These are phyloP conservation scores for Bothriochloa decipiens DNA, from an alignment of 176 grass and related monocot genomes.

Conservation along the genomic window DNA sequence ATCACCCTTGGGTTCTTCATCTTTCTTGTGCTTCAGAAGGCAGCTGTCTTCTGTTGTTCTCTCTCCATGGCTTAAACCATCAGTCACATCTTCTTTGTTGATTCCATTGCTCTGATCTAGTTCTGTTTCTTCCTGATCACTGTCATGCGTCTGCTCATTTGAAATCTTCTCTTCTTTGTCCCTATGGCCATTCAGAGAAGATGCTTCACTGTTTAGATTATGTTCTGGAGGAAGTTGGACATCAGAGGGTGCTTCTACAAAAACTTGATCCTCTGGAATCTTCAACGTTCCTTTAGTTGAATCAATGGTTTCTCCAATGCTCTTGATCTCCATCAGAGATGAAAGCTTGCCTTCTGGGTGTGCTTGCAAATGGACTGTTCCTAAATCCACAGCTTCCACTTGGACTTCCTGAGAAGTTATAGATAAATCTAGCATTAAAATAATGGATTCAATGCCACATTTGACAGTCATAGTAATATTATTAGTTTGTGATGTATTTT, in stretches of 20 bases:
- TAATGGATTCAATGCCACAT: not conserved
- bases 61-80: slow-evolving; percentile 37
- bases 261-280: slow-evolving; percentile 49
- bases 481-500: not conserved
- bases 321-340: slow-evolving; percentile 30
- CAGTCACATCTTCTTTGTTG: slow-evolving; percentile 20
- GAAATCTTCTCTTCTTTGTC: slow-evolving; percentile 21
- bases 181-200: slow-evolving; percentile 45
- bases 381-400: slow-evolving; percentile 39
- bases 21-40: slow-evolving; percentile 35
- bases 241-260: slow-evolving; percentile 46
- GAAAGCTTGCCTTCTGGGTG: slow-evolving; percentile 41
- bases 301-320: not conserved
- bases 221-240: slow-evolving; percentile 35
- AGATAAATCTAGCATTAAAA: slow-evolving; percentile 34
- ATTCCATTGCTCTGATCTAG: slow-evolving; percentile 29
- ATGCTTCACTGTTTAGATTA: slow-evolving; percentile 28
- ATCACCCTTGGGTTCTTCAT: slow-evolving; percentile 31
- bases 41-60: slow-evolving; percentile 37
- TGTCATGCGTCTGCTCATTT: slow-evolving; percentile 28
- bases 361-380: slow-evolving; percentile 27
- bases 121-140: slow-evolving; percentile 17
- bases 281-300: slow-evolving; percentile 49
- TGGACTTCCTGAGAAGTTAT: slow-evolving; percentile 47
- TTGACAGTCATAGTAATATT: slow-evolving; percentile 20